Percentiles rank a stretch among this genome's conserved stretches.
Evolutionary conservation across 176 grass and related monocot species (phyloP).

Genomic region (Melocanna baccifera): DNA sequence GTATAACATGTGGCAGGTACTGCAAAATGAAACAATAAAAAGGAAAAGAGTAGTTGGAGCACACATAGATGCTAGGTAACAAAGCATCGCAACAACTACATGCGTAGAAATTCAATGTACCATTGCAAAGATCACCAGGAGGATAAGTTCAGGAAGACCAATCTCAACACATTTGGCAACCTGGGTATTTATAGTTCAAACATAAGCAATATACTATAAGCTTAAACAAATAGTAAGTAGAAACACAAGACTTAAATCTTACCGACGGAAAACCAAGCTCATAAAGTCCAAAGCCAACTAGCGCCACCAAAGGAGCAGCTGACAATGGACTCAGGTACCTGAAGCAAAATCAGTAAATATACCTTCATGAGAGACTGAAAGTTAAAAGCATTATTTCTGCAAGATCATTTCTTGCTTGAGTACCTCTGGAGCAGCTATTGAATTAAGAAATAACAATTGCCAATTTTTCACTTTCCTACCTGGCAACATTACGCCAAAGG

Average conservation of each 20-base stretch:
- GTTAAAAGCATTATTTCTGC: neutral
- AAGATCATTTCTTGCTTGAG: slow-evolving; percentile 7
- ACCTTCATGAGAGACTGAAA: neutral
- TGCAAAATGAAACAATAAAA: slow-evolving; percentile 26
- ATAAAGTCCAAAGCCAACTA: slow-evolving; percentile 89
- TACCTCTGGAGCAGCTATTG: neutral
- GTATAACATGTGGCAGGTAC: slow-evolving; percentile 69
- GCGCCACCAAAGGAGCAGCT: slow-evolving; percentile 76
- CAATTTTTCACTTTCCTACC: slow-evolving; percentile 43
- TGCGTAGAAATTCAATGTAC: slow-evolving; percentile 36
- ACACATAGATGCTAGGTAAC: neutral
- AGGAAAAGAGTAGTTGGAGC: neutral
- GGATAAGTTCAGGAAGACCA: slow-evolving; percentile 86
- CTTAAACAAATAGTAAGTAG: neutral
- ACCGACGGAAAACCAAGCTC: slow-evolving; percentile 96
- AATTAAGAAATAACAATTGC: slow-evolving; percentile 7
- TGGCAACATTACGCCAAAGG: slow-evolving; percentile 94
- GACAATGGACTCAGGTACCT: slow-evolving; percentile 94
- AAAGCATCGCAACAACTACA: neutral
- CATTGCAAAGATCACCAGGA: slow-evolving; percentile 86
- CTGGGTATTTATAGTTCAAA: slow-evolving; percentile 43
- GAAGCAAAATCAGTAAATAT: slow-evolving; percentile 28
- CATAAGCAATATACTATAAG: slow-evolving; percentile 14
- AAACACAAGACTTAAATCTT: slow-evolving; percentile 33
- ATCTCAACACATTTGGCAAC: slow-evolving; percentile 98